phyloP scores from a whole-genome alignment of 257 asterid genomes.

The Voacanga thouarsii region DNA sequence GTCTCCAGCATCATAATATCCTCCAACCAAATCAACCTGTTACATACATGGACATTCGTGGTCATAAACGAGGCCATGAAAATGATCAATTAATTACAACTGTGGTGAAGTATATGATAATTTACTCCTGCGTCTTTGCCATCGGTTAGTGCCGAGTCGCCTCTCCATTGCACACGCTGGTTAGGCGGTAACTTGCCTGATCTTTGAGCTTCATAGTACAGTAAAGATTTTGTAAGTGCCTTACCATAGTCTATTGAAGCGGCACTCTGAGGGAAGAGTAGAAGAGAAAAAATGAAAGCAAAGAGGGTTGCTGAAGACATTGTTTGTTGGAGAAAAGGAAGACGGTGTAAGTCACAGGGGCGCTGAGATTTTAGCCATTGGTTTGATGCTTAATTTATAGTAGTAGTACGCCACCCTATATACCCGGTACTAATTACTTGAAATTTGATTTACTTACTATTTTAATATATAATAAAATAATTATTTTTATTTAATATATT shows the following conservation, averaged over 20 bases:
- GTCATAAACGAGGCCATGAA: no score
- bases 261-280: background rate
- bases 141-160: conserved; percentile 52
- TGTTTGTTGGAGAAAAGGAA: background rate
- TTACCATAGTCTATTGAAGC: conserved; percentile 43
- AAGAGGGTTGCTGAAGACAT: background rate
- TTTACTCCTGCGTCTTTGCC: conserved; percentile 45
- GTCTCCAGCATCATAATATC: conserved; percentile 51
- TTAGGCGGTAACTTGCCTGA: conserved; percentile 52
- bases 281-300: background rate
- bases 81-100: background rate
- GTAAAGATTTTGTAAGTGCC: conserved; percentile 53
- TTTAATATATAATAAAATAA: no score
- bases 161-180: conserved; percentile 62
- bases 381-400: background rate
- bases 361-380: no score
- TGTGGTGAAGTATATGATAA: no score
- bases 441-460: no score
- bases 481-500: no score
- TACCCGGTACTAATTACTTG: no score
- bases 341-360: background rate
- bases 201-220: conserved; percentile 73
- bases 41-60: background rate
- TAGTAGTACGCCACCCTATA: no score
- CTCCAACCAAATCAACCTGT: conserved; percentile 45